Evolutionary conservation across 345 rosid species (phyloP).

Genomic region (Ricinus communis): DNA sequence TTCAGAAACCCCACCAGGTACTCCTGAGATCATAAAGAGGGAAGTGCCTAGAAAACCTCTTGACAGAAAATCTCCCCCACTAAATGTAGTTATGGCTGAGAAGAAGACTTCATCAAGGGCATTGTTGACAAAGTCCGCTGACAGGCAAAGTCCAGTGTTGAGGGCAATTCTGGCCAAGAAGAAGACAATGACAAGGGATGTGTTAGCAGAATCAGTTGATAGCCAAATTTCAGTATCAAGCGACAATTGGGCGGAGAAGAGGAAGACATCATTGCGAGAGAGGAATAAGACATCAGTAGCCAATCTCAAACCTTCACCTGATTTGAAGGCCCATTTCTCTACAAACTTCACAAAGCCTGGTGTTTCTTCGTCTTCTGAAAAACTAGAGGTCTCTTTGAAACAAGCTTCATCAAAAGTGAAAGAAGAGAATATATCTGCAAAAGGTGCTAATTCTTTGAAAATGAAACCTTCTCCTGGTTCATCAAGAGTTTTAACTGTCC

Average conservation of each 20-base stretch:
- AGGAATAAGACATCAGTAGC: constrained; percentile 9
- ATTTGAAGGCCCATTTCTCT: constrained; percentile 6
- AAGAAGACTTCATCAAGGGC: neutral
- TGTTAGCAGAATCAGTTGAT: constrained; percentile 18
- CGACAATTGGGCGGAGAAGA: constrained; percentile 4
- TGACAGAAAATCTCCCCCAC: neutral
- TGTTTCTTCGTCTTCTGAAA: constrained; percentile 29
- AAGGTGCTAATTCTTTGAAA: constrained; percentile 35
- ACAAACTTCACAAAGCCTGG: constrained; percentile 21
- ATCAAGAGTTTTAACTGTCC: constrained; percentile 30
- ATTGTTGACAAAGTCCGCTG: constrained; percentile 13
- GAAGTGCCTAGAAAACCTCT: constrained; percentile 25
- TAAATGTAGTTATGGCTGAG: neutral
- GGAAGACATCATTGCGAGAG: neutral
- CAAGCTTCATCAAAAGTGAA: constrained; percentile 34
- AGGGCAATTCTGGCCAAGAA: constrained; percentile 16
- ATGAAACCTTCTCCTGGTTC: constrained; percentile 27
- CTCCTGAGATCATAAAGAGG: constrained; percentile 29
- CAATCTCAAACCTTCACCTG: constrained; percentile 15
- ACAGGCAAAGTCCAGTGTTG: constrained; percentile 12
- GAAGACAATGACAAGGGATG: neutral
- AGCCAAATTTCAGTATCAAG: constrained; percentile 13
- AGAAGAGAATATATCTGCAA: constrained; percentile 32
- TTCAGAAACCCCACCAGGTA: constrained; percentile 12
- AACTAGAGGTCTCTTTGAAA: constrained; percentile 22